These are phyloP conservation scores for Holtermanniella nyarrowii DNA, from an alignment of 768 basidiomycete species.

Conservation along the genomic window DNA sequence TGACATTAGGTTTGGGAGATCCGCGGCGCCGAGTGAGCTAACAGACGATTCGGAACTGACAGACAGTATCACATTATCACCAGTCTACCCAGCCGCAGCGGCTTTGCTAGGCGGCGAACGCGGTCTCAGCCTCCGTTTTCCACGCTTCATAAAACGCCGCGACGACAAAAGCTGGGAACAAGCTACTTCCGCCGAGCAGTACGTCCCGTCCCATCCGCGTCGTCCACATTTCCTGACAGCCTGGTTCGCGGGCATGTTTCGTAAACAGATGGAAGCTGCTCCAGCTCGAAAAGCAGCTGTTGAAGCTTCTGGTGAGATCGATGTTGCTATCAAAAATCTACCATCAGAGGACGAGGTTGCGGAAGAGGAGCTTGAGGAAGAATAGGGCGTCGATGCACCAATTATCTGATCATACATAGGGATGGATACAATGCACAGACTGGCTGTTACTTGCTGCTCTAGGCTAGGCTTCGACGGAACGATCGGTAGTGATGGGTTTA, in stretches of 20 bases:
- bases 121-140: conserved; percentile 78
- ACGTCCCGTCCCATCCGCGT: neutral
- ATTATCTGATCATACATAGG: neutral
- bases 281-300: conserved; percentile 9
- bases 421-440: neutral
- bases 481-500: conserved; percentile 46
- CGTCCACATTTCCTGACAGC: neutral
- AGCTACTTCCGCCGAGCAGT: conserved; percentile 60
- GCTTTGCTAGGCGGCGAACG: conserved; percentile 53
- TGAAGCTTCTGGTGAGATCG: no score
- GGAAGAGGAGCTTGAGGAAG: conserved; percentile 46
- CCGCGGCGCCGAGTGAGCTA: conserved; percentile 45
- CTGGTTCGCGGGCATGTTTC: conserved; percentile 58
- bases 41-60: conserved; percentile 31
- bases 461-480: neutral
- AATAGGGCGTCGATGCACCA: conserved; percentile 30
- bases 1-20: conserved; percentile 76
- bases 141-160: conserved; percentile 64
- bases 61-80: conserved; percentile 62
- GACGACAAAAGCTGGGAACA: conserved; percentile 65
- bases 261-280: conserved; percentile 46
- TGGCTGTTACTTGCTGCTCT: no score
- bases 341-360: conserved; percentile 41
- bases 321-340: no score
- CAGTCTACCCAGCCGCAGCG: conserved; percentile 68